These are phyloP conservation scores for Mytilinidion resinicola DNA, from an alignment of 495 filamentous ascomycete genomes.

Conservation along the genomic window DNA sequence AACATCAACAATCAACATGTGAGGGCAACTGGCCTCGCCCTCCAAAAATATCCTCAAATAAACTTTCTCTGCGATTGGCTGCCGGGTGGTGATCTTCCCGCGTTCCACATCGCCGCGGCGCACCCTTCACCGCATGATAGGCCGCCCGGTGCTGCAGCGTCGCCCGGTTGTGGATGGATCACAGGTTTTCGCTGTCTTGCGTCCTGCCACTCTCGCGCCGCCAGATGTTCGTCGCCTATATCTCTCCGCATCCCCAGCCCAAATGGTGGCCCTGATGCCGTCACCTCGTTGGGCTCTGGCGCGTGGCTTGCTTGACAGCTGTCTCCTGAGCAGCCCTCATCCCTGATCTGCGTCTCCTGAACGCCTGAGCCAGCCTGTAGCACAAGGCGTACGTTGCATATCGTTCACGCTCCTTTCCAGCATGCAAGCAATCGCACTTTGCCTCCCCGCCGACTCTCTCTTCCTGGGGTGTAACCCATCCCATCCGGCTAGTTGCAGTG, in stretches of 20 bases:
- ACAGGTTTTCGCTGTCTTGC: background rate
- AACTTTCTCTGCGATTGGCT: too few species aligned
- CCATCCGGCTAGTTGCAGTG: conserved; percentile 3
- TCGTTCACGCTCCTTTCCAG: conserved; percentile 17
- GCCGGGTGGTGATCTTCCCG: too few species aligned
- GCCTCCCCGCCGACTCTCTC: conserved; percentile 13
- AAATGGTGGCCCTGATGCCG: too few species aligned
- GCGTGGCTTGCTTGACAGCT: background rate
- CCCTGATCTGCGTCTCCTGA: background rate
- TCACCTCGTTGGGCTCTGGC: too few species aligned
- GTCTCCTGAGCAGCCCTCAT: background rate
- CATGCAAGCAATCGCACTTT: conserved; percentile 28
- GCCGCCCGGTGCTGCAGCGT: background rate
- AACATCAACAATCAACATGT: too few species aligned
- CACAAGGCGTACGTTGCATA: conserved; percentile 22
- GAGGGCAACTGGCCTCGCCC: too few species aligned
- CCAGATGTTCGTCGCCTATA: background rate
- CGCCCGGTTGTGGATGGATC: background rate
- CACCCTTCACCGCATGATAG: too few species aligned
- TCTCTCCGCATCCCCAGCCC: background rate
- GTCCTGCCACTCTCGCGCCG: background rate
- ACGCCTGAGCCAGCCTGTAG: conserved; percentile 16
- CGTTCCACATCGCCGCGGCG: too few species aligned
- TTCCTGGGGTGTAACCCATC: background rate
- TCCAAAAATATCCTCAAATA: too few species aligned